Evolutionary conservation across 176 grass and related monocot species (phyloP).

Genomic region (Juncus inflexus): DNA sequence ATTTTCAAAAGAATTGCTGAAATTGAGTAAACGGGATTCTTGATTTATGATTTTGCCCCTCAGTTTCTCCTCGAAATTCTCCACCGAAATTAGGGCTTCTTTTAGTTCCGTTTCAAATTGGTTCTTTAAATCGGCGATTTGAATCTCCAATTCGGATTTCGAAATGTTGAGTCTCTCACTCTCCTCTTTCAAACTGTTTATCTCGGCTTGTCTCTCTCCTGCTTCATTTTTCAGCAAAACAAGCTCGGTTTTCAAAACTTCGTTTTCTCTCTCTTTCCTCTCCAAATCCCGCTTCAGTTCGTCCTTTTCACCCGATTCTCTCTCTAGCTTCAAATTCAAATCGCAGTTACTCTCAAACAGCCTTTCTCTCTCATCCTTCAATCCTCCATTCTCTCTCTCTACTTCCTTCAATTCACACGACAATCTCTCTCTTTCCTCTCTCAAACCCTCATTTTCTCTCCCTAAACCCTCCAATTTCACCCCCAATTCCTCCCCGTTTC

Average conservation of each 20-base stretch:
- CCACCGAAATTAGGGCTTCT: constrained; percentile 31
- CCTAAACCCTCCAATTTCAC: constrained; percentile 33
- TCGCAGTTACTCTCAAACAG: constrained; percentile 33
- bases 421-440: constrained; percentile 35
- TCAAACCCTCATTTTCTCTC: constrained; percentile 28
- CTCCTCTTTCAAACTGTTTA: constrained; percentile 39
- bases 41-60: constrained; percentile 41
- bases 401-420: constrained; percentile 36
- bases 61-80: constrained; percentile 48
- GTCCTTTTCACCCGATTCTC: constrained; percentile 32
- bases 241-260: constrained; percentile 32
- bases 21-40: constrained; percentile 27
- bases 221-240: constrained; percentile 38
- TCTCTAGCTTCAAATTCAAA: constrained; percentile 40
- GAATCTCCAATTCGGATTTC: constrained; percentile 35
- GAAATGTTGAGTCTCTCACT: constrained; percentile 40
- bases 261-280: constrained; percentile 42
- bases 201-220: constrained; percentile 27
- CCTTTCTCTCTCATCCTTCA: constrained; percentile 53
- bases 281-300: constrained; percentile 33
- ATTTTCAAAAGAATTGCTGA: constrained; percentile 30
- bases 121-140: constrained; percentile 33
- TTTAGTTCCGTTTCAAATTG: constrained; percentile 37
- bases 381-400: constrained; percentile 38
- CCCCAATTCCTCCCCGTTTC: constrained; percentile 32